Evolutionary conservation across 345 rosid genomes (phyloP).

Genomic region (Linum tenue): DNA sequence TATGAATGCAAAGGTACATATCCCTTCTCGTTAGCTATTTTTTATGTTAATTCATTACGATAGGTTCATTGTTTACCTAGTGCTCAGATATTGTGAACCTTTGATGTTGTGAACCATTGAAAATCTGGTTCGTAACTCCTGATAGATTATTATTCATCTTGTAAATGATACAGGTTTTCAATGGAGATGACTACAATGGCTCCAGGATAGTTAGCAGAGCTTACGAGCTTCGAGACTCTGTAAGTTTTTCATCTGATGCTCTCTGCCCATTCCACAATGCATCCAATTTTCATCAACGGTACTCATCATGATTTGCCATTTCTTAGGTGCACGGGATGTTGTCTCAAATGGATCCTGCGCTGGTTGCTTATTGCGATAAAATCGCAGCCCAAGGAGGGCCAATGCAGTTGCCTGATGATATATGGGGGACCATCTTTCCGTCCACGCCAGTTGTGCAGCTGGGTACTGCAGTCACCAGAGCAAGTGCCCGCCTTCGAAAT

Average conservation of each 20-base stretch:
- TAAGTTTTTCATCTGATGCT: slow-evolving; percentile 22
- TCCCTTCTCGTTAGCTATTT: too few relatives aligned
- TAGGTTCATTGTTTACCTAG: too few relatives aligned
- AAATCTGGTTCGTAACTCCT: neutral
- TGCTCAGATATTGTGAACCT: too few relatives aligned
- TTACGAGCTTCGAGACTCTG: slow-evolving; percentile 91
- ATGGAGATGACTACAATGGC: slow-evolving; percentile 93
- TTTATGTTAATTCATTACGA: too few relatives aligned
- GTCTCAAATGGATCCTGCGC: slow-evolving; percentile 98
- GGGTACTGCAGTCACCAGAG: slow-evolving; percentile 57
- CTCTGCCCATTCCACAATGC: neutral
- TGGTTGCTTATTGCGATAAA: slow-evolving; percentile 74
- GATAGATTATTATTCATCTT: neutral
- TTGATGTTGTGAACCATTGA: too few relatives aligned
- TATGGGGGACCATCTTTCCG: slow-evolving; percentile 51
- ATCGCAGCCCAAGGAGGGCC: slow-evolving; percentile 89
- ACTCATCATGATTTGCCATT: neutral
- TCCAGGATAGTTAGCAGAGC: slow-evolving; percentile 92
- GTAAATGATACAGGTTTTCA: slow-evolving; percentile 49
- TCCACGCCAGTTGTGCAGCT: slow-evolving; percentile 67
- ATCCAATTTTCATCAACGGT: neutral
- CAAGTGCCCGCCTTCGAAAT: slow-evolving; percentile 93
- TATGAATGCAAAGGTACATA: slow-evolving; percentile 70
- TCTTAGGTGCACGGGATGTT: slow-evolving; percentile 92
- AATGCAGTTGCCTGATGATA: slow-evolving; percentile 57